A percentile compares a stretch with the other conserved stretches of the same genome.
phyloP scores from a whole-genome alignment of 192 early-diverging fungal genomes.

The Rhizoclosmatium globosum region DNA sequence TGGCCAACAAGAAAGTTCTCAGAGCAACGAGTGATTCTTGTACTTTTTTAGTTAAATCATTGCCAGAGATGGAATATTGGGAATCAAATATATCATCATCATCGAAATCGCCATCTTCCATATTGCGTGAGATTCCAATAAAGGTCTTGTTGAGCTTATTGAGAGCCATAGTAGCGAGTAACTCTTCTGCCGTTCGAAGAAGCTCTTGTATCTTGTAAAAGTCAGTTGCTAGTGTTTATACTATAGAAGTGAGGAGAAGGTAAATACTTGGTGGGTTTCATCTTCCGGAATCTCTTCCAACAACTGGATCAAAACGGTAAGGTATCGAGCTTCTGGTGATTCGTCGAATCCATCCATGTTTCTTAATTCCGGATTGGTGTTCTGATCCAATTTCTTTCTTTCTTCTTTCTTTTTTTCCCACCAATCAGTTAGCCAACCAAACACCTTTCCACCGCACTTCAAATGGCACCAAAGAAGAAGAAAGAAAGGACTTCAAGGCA shows the following conservation, averaged over 20 bases:
- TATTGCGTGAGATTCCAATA: not conserved
- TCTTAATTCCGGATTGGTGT: not conserved
- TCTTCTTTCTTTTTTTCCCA: constrained; percentile 3
- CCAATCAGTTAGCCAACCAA: not conserved
- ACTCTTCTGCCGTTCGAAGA: constrained; percentile 9
- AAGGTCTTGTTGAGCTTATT: constrained; percentile 27
- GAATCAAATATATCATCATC: no score
- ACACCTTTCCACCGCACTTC: not conserved
- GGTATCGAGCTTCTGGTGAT: not conserved
- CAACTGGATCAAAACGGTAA: constrained; percentile 5
- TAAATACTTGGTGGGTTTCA: not conserved
- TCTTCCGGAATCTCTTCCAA: constrained; percentile 18
- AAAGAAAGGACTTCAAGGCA: constrained; percentile 33
- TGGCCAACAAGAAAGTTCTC: not conserved
- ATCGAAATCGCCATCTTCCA: not conserved
- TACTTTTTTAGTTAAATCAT: no score
- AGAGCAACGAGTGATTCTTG: not conserved
- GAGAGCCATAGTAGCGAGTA: constrained; percentile 21
- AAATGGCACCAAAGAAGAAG: constrained; percentile 17
- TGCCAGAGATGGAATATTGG: no score
- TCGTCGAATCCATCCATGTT: constrained; percentile 8
- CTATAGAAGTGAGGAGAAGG: not conserved
- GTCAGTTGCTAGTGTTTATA: not conserved
- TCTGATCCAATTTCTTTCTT: constrained; percentile 9
- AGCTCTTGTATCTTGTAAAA: not conserved